A percentile compares a stretch with the other conserved stretches of the same genome.
These are phyloP conservation scores for Corylus heterophylla DNA, from an alignment of 306 rosid genomes.

Conservation along the genomic window DNA sequence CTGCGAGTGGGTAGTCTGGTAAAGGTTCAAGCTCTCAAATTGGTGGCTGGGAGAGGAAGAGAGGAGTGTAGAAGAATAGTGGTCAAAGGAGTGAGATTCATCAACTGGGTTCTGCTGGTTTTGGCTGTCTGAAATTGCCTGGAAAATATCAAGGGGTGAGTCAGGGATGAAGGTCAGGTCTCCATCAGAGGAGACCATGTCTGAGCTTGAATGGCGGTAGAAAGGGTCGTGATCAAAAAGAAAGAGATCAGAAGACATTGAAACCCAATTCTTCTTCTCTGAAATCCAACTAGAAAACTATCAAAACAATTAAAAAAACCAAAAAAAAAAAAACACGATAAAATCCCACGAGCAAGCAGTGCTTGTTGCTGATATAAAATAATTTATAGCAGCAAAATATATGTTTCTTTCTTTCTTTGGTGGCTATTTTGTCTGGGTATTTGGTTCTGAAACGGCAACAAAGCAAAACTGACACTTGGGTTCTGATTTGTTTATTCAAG, in stretches of 20 bases:
- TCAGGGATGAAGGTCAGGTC: constrained; percentile 37
- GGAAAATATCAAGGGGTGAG: constrained; percentile 46
- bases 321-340: neutral
- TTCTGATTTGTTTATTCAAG: constrained; percentile 12
- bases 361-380: constrained; percentile 10
- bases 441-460: constrained; percentile 21
- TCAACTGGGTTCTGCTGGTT: constrained; percentile 28
- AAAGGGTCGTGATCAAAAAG: constrained; percentile 39
- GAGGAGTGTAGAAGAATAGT: constrained; percentile 36
- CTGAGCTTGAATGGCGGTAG: constrained; percentile 41
- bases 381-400: neutral
- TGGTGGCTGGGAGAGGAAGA: constrained; percentile 57
- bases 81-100: constrained; percentile 38
- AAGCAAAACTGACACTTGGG: constrained; percentile 16
- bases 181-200: constrained; percentile 37
- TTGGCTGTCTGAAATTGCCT: constrained; percentile 33
- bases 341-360: neutral
- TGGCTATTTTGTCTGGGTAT: constrained; percentile 20
- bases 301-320: neutral
- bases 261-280: constrained; percentile 14
- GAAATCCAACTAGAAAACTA: neutral
- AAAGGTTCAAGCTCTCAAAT: constrained; percentile 42
- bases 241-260: constrained; percentile 75
- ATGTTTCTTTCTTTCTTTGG: constrained; percentile 1
- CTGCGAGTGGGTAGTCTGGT: constrained; percentile 25